phyloP scores from a whole-genome alignment of 805 yeast genomes.

The Lachancea nothofagi region DNA sequence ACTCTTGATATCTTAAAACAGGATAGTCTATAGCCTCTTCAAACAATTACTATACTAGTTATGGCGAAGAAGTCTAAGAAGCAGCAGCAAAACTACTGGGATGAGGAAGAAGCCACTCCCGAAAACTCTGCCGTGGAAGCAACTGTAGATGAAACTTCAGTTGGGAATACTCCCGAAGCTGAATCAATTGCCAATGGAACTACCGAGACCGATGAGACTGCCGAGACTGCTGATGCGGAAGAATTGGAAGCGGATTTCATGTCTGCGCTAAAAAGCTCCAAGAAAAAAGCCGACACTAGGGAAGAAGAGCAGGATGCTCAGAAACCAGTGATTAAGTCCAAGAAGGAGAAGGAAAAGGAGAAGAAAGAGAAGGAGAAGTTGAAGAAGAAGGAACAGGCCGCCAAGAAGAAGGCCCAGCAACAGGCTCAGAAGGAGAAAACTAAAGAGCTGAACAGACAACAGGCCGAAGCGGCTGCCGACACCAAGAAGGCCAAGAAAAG shows the following conservation, averaged over 20 bases:
- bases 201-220: conserved; percentile 4
- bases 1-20: neutral
- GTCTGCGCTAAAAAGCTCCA: conserved; percentile 74
- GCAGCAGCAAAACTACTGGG: conserved; percentile 74
- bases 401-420: conserved; percentile 71
- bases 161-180: conserved; percentile 33
- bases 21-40: neutral
- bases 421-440: conserved; percentile 56
- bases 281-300: conserved; percentile 65
- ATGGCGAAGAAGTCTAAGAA: conserved; percentile 56
- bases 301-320: conserved; percentile 48
- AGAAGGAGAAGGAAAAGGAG: conserved; percentile 92
- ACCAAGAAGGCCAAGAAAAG: conserved; percentile 33
- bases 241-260: conserved; percentile 64
- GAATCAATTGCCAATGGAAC: conserved; percentile 13
- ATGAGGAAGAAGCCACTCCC: conserved; percentile 51
- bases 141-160: conserved; percentile 34
- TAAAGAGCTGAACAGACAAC: conserved; percentile 42
- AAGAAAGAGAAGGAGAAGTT: conserved; percentile 90
- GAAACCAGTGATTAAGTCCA: conserved; percentile 75
- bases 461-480: conserved; percentile 32
- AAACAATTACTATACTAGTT: neutral
- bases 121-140: conserved; percentile 40
- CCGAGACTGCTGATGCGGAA: conserved; percentile 33
- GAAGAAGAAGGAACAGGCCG: conserved; percentile 84